phyloP scores from a whole-genome alignment of 306 rosid genomes.

The Lupinus albus region DNA sequence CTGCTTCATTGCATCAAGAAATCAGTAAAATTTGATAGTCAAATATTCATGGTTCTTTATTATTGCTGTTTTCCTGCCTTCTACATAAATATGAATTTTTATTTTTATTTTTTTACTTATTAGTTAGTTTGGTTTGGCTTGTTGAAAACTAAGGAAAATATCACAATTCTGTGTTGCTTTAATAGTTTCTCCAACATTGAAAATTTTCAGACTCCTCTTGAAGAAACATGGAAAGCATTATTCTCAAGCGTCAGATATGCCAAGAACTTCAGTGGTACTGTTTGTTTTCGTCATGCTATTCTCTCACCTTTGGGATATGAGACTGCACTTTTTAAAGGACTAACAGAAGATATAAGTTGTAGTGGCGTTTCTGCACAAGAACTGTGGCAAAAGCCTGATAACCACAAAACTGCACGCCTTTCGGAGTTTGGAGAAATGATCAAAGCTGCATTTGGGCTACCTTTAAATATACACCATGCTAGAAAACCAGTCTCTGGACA shows the following conservation, averaged over 20 bases:
- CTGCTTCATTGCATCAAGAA: neutral
- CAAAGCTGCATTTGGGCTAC: conserved; percentile 72
- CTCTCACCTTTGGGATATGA: conserved; percentile 92
- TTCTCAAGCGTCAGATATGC: conserved; percentile 84
- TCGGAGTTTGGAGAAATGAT: conserved; percentile 96
- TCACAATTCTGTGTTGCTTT: conserved; percentile 20
- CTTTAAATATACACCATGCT: conserved; percentile 51
- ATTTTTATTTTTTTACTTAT: neutral
- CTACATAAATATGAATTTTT: neutral
- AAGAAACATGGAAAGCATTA: conserved; percentile 90
- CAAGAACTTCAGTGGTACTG: conserved; percentile 75
- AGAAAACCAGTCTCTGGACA: conserved; percentile 53
- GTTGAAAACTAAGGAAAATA: conserved; percentile 23
- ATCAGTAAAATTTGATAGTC: conserved; percentile 19
- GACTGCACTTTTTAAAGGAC: conserved; percentile 81
- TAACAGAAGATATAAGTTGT: conserved; percentile 64
- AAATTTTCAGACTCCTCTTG: conserved; percentile 68
- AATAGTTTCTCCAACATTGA: conserved; percentile 34
- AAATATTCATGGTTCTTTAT: neutral
- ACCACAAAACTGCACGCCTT: conserved; percentile 74
- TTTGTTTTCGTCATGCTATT: conserved; percentile 88
- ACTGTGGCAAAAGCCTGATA: conserved; percentile 74
- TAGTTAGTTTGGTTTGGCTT: conserved; percentile 32
- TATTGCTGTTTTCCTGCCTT: neutral
- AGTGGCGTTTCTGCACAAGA: conserved; percentile 68